Percentiles rank a stretch among this genome's conserved stretches.
Evolutionary conservation across 176 grass and related monocot species (phyloP).

Genomic region (Cymbopogon citratus): DNA sequence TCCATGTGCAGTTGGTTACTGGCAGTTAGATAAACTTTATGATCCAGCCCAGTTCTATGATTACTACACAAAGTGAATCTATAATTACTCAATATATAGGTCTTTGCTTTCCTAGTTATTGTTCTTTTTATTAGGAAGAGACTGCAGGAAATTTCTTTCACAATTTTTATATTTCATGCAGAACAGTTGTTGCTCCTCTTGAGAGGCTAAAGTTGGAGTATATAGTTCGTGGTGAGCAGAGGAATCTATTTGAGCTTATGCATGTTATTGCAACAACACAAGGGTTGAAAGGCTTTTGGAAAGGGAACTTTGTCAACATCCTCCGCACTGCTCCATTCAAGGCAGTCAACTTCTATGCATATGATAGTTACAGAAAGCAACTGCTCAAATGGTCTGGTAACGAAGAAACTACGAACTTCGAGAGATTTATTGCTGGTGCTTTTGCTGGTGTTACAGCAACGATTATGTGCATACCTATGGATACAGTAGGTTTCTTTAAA

Average conservation of each 20-base stretch:
- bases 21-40: background rate
- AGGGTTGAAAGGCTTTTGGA: conserved; percentile 94
- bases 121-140: background rate
- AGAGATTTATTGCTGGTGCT: conserved; percentile 93
- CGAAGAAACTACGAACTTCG: conserved; percentile 91
- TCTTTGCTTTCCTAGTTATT: conserved; percentile 24
- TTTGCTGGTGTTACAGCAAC: conserved; percentile 83
- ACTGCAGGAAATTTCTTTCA: conserved; percentile 3
- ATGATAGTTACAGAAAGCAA: conserved; percentile 89
- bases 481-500: conserved; percentile 68
- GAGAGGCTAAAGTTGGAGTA: conserved; percentile 98
- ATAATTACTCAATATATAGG: background rate
- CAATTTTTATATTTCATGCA: conserved; percentile 37
- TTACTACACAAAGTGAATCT: background rate
- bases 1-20: background rate
- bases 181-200: conserved; percentile 95
- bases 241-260: conserved; percentile 78
- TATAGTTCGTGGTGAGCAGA: conserved; percentile 89
- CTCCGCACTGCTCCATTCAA: conserved; percentile 98
- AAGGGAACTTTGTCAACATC: conserved; percentile 93
- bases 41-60: background rate
- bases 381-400: conserved; percentile 75
- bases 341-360: conserved; percentile 94
- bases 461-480: conserved; percentile 86
- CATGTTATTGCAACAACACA: conserved; percentile 73